Conservation (phyloP, 2,329 filamentous ascomycete genomes). For the Trichoderma lentiforme region DNA sequence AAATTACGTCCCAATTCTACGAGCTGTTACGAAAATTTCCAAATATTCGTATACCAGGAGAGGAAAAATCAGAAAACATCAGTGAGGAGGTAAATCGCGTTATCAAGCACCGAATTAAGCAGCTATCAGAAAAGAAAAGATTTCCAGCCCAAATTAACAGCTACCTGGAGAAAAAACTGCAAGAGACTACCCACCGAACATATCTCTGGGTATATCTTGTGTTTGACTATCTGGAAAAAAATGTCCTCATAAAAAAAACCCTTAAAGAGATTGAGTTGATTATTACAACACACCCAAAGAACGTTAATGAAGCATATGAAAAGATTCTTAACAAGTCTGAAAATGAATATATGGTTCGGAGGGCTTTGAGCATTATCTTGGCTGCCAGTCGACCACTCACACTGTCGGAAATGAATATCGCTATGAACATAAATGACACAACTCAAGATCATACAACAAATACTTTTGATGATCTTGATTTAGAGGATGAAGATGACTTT, state of each 20-base stretch:
- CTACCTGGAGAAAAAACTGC: neutral
- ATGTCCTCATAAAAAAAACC: neutral
- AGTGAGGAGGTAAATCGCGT: neutral
- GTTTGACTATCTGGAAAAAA: neutral
- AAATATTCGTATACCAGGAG: neutral
- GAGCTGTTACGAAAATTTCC: neutral
- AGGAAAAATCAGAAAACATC: neutral
- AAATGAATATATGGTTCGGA: neutral
- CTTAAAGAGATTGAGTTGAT: accelerated
- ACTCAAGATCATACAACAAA: neutral
- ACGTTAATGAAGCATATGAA: neutral
- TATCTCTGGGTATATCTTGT: neutral
- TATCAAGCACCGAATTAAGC: neutral
- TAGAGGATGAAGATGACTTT: neutral
- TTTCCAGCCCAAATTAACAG: accelerated
- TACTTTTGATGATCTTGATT: neutral
- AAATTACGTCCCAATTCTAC: no score
- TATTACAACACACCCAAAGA: neutral
- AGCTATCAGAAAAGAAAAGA: neutral
- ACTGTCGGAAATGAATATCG: neutral
- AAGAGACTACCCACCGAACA: neutral
- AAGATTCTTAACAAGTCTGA: neutral
- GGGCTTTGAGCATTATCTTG: neutral
- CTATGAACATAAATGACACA: neutral
- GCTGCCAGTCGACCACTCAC: neutral